Conservation (phyloP, 306 rosid genomes). For the Quercus parvula region DNA sequence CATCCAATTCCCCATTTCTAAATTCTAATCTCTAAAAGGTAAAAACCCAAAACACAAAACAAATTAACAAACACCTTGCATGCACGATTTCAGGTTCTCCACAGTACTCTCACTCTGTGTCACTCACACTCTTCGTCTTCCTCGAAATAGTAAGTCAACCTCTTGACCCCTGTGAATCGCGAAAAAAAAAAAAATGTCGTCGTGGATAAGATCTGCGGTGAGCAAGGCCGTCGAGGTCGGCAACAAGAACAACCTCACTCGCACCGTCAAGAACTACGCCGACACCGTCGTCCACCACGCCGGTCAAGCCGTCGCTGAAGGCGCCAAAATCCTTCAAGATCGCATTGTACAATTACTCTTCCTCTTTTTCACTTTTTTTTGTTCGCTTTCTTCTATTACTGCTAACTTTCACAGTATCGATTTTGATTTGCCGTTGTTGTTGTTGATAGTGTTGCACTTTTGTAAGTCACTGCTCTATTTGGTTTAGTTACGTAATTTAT, state of each 20-base stretch:
- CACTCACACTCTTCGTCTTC: no score
- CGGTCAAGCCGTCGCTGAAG: slow-evolving; percentile 94
- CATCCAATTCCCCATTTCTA: slow-evolving; percentile 7
- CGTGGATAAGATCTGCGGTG: slow-evolving; percentile 95
- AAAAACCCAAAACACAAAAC: no score
- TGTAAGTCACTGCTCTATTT: not conserved
- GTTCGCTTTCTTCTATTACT: not conserved
- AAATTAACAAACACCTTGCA: not conserved
- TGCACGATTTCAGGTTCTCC: not conserved
- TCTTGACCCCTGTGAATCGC: no score
- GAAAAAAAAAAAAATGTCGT: slow-evolving; percentile 45
- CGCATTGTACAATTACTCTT: slow-evolving; percentile 62
- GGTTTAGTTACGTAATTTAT: not conserved
- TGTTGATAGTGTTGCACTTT: not conserved
- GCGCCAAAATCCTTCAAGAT: slow-evolving; percentile 90
- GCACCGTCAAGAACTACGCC: slow-evolving; percentile 91
- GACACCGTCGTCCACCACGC: slow-evolving; percentile 97
- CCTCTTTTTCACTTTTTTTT: not conserved
- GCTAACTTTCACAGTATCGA: not conserved
- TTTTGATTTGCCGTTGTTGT: not conserved
- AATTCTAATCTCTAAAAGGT: not conserved
- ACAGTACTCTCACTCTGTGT: not conserved
- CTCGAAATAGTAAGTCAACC: no score
- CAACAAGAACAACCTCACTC: slow-evolving; percentile 88
- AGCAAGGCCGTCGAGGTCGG: slow-evolving; percentile 95